Evolutionary conservation across 73 alveolate genomes (phyloP), one percentile per base, ranked within the genome.

Genomic region (Paramecium sonneborni): DNA sequence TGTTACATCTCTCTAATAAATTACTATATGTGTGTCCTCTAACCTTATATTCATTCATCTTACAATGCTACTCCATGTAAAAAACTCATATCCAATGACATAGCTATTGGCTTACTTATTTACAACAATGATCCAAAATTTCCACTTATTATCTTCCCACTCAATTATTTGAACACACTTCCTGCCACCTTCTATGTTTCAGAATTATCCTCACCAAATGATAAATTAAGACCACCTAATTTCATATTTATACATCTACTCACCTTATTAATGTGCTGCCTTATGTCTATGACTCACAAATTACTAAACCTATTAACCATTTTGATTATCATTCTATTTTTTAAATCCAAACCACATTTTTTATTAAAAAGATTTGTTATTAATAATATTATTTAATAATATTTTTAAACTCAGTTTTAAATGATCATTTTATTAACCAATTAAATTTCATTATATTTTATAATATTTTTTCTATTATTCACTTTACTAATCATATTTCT

Each of bases 31-130:
- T 72, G 15, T 72, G 35, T 38, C 58, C 86, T 28, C 86, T 72
- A 14, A 14, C 3, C 32, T 3, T 34, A n/a, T 15, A 34, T 35
- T 21, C 3, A 10, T 28, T 6, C 14, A 15, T 4, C 7, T 30
- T 72, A 72, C 86, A 28, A 21, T 11, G 86, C 86, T 18, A 72
- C 55, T 34, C 57, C 55, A 72, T 72, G 86, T 35, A 72, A 38
- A 41, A 72, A 72, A 72, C 86, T 72, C 21, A 37, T 72, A 20
- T 72, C 86, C 38, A 37, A 20, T 12, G 58, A 72, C 62, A 72
- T 72, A 8, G 86, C 52, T 11, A 72, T 37, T 3, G 86, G 86
- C 26, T 72, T 72, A 18, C 86, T 72, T 7, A 72, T 35, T 37
- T 72, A 21, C 55, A 38, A 9, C 52, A 72, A 37, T 9, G 58